Conservation (phyloP, 164 flowering plant genomes). For the Vitis rupestris region DNA sequence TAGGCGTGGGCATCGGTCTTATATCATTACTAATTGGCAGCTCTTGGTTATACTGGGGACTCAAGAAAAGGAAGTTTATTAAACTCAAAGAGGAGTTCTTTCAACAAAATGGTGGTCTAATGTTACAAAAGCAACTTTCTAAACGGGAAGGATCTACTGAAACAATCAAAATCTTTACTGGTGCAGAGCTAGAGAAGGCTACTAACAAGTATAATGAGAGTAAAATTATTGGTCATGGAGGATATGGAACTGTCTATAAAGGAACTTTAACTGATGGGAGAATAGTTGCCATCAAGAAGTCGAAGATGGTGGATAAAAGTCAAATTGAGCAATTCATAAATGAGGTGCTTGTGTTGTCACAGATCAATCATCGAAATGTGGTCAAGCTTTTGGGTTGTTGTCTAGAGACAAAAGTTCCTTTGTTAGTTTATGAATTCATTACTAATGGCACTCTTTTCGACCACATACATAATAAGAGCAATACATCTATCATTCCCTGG, state of each 20-base stretch:
- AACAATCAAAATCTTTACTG: conserved; percentile 35
- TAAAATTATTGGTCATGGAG: conserved; percentile 43
- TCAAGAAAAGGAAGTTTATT: conserved; percentile 26
- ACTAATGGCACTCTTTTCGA: conserved; percentile 42
- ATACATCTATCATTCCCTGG: conserved; percentile 24
- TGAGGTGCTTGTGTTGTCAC: conserved; percentile 44
- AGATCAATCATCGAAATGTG: conserved; percentile 47
- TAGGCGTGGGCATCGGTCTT: conserved; percentile 14
- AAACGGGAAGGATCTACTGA: conserved; percentile 17
- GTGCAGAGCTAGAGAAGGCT: conserved; percentile 41
- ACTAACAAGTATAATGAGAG: conserved; percentile 34
- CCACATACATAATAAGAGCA: conserved; percentile 27
- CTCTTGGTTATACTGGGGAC: conserved; percentile 21
- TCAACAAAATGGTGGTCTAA: conserved; percentile 45
- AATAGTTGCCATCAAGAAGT: conserved; percentile 46
- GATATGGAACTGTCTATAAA: conserved; percentile 44
- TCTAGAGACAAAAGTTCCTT: conserved; percentile 43
- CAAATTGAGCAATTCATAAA: conserved; percentile 49
- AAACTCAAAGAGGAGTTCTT: conserved; percentile 41
- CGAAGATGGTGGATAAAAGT: conserved; percentile 32
- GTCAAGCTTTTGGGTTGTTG: conserved; percentile 48
- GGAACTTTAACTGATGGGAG: conserved; percentile 32
- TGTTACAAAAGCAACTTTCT: conserved; percentile 34
- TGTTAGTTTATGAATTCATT: conserved; percentile 49
- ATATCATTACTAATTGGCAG: neutral